These are phyloP conservation scores for Raffaelea ambrosiae DNA, from an alignment of 2,329 filamentous ascomycete genomes.

Conservation along the genomic window DNA sequence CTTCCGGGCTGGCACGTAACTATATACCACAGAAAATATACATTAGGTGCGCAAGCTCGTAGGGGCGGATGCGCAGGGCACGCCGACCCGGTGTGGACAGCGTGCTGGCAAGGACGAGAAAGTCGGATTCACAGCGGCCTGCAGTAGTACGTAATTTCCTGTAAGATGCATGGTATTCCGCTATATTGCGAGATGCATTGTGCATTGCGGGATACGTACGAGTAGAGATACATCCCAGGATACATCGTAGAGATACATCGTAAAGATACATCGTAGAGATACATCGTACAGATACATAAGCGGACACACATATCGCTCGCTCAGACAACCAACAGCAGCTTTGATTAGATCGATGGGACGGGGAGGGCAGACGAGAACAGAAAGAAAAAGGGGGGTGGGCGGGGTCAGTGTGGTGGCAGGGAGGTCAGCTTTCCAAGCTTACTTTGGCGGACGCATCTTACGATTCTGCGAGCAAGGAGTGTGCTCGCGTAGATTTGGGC, in stretches of 20 bases:
- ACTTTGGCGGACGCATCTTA: neutral
- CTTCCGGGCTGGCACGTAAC: no score
- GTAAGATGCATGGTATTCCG: no score
- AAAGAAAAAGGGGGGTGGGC: slow-evolving; percentile 2
- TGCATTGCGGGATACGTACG: no score
- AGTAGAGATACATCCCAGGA: no score
- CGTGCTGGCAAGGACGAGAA: no score
- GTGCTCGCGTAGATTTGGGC: neutral
- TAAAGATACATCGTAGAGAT: neutral
- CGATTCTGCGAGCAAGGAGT: slow-evolving; percentile 2
- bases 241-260: neutral
- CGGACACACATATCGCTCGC: neutral
- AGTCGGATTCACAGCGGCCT: no score
- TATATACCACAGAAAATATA: no score
- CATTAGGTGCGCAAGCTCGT: no score
- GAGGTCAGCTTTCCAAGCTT: slow-evolving; percentile 2
- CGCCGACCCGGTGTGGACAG: no score
- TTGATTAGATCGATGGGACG: slow-evolving; percentile 11
- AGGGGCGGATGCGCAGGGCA: no score
- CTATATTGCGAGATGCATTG: no score
- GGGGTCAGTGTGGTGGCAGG: neutral
- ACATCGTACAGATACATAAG: neutral
- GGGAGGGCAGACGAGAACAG: neutral
- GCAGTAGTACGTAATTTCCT: no score
- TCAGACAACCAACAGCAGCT: neutral